A percentile compares a stretch with the other conserved stretches of the same genome.
These are phyloP conservation scores for Ulvella scutata DNA, from an alignment of 139 green algal genomes.

Conservation along the genomic window DNA sequence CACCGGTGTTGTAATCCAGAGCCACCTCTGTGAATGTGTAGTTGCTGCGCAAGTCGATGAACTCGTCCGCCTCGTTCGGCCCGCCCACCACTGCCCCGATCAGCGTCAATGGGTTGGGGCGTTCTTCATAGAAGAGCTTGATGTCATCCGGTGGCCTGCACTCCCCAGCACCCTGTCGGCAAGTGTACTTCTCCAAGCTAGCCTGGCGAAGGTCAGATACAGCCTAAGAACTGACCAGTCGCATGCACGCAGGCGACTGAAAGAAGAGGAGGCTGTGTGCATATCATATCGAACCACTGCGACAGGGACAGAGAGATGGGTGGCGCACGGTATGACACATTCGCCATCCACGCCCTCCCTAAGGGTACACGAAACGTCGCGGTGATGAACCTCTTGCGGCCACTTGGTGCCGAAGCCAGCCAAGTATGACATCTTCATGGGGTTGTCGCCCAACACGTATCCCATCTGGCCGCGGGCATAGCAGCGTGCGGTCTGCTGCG, in stretches of 20 bases:
- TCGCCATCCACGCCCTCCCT: neutral
- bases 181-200: too few species aligned
- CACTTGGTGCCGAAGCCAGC: neutral
- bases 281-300: too few species aligned
- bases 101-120: constrained; percentile 26
- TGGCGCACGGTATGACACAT: neutral
- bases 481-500: constrained; percentile 20
- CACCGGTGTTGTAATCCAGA: constrained; percentile 29
- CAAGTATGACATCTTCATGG: neutral
- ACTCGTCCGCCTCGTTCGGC: constrained; percentile 14
- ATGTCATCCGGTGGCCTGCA: too few species aligned
- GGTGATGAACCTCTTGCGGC: neutral
- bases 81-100: constrained; percentile 46
- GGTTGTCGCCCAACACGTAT: constrained; percentile 41
- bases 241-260: too few species aligned
- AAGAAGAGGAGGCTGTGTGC: too few species aligned
- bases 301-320: too few species aligned
- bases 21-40: constrained; percentile 21
- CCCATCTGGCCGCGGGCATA: constrained; percentile 39
- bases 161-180: too few species aligned
- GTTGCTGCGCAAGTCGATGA: constrained; percentile 8
- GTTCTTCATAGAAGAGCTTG: neutral
- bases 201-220: too few species aligned
- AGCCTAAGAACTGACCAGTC: too few species aligned
- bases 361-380: neutral